Evolutionary conservation across 192 early-diverging fungal genomes (phyloP).

Genomic region (Kappamyces sp.): DNA sequence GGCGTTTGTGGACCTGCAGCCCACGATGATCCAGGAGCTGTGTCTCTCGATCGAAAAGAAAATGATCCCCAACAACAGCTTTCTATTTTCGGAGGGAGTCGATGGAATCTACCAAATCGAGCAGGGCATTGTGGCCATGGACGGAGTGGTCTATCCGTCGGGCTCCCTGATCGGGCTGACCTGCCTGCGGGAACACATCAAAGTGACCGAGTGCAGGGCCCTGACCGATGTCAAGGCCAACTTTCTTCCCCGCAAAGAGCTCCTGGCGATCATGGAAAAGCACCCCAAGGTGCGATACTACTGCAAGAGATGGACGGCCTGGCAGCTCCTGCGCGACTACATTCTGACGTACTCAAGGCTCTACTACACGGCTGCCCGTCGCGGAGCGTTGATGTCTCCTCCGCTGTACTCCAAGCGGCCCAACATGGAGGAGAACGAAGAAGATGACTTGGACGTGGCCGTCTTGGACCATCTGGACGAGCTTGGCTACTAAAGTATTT

Average conservation of each 20-base stretch:
- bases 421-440: conserved; percentile 36
- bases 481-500: conserved; percentile 28
- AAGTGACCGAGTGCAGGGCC: conserved; percentile 41
- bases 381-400: conserved; percentile 37
- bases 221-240: conserved; percentile 36
- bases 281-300: conserved; percentile 48
- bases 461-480: conserved; percentile 45
- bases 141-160: conserved; percentile 43
- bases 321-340: conserved; percentile 41
- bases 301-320: conserved; percentile 47
- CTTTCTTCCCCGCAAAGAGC: conserved; percentile 21
- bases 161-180: conserved; percentile 41
- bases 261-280: conserved; percentile 26
- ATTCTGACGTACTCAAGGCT: conserved; percentile 36
- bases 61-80: conserved; percentile 31
- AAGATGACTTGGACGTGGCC: conserved; percentile 44
- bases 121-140: conserved; percentile 39
- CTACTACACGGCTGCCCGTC: conserved; percentile 41
- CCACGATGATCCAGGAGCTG: conserved; percentile 42
- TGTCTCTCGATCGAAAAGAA: conserved; percentile 38
- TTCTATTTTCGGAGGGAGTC: conserved; percentile 42
- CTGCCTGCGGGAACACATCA: conserved; percentile 34
- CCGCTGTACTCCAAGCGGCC: conserved; percentile 37
- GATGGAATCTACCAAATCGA: conserved; percentile 48
- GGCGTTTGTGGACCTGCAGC: conserved; percentile 41